phyloP scores from a whole-genome alignment of 495 filamentous ascomycete species.

The Talaromyces liani region DNA sequence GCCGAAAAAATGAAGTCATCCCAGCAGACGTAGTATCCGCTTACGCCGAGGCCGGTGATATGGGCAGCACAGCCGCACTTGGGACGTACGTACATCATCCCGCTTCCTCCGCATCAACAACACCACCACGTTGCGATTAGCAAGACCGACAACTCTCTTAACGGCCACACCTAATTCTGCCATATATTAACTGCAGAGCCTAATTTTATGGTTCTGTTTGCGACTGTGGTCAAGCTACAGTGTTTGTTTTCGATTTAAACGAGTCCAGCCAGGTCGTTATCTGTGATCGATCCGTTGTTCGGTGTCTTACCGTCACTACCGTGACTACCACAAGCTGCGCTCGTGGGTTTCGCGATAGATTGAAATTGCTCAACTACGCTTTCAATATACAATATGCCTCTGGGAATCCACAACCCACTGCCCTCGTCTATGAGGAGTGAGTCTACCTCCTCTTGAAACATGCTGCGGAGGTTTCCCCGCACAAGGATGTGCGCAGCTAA shows the following conservation, averaged over 20 bases:
- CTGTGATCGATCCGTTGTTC: neutral
- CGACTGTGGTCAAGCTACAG: neutral
- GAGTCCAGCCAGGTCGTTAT: neutral
- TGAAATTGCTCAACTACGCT: neutral
- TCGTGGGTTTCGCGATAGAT: neutral
- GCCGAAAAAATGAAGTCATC: neutral
- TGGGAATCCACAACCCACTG: constrained; percentile 63
- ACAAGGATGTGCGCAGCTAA: constrained; percentile 24
- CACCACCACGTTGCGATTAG: neutral
- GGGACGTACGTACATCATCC: neutral
- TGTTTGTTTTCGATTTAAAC: neutral
- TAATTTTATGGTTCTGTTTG: neutral
- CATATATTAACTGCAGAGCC: neutral
- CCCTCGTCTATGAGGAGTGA: constrained; percentile 58
- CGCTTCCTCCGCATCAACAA: neutral
- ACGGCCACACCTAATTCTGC: neutral
- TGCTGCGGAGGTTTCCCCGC: constrained; percentile 25
- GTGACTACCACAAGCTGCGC: neutral
- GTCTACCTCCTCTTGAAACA: constrained; percentile 20
- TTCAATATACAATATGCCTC: constrained; percentile 30
- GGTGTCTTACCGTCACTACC: neutral
- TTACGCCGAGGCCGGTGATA: neutral
- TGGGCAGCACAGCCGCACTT: neutral
- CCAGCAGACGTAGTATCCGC: neutral
- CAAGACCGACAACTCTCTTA: neutral